Evolutionary conservation across 2,329 filamentous ascomycete genomes (phyloP).

Genomic region (Lachnellula subtilissima): DNA sequence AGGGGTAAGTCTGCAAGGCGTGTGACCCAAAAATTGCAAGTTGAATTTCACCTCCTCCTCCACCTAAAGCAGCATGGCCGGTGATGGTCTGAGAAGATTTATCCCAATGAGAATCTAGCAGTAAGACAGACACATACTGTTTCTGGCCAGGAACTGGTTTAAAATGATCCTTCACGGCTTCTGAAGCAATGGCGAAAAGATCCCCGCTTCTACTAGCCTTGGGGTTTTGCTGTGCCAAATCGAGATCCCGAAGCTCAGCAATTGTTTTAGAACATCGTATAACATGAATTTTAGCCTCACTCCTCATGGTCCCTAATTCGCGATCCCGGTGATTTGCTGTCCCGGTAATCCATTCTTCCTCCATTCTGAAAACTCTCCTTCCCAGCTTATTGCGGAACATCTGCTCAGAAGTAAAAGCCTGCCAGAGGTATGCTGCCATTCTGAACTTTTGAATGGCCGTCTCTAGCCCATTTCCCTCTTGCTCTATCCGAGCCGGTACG

Average conservation of each 20-base stretch:
- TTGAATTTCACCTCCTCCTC: conserved; percentile 66
- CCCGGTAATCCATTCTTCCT: conserved; percentile 90
- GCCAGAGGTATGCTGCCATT: conserved; percentile 95
- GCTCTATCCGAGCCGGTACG: conserved; percentile 66
- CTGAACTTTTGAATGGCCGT: conserved; percentile 83
- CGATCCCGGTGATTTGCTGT: conserved; percentile 72
- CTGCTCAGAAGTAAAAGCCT: conserved; percentile 93
- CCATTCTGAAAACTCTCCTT: conserved; percentile 79
- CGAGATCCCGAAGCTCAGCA: conserved; percentile 72
- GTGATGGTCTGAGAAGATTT: conserved; percentile 61
- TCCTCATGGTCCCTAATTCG: conserved; percentile 69
- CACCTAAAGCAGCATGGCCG: conserved; percentile 82
- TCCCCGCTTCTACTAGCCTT: conserved; percentile 65
- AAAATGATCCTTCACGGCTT: conserved; percentile 77
- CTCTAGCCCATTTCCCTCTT: conserved; percentile 77
- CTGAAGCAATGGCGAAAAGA: conserved; percentile 70
- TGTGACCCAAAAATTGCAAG: conserved; percentile 92
- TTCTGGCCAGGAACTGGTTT: conserved; percentile 70
- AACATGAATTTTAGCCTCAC: conserved; percentile 84
- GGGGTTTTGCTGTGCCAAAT: conserved; percentile 72
- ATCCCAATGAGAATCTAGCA: conserved; percentile 90
- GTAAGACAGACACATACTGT: conserved; percentile 79
- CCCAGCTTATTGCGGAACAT: conserved; percentile 89
- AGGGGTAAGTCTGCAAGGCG: conserved; percentile 84
- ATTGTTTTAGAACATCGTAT: conserved; percentile 80